Conservation (phyloP, 192 early-diverging fungal genomes). For the Rhizoclosmatium sp. region DNA sequence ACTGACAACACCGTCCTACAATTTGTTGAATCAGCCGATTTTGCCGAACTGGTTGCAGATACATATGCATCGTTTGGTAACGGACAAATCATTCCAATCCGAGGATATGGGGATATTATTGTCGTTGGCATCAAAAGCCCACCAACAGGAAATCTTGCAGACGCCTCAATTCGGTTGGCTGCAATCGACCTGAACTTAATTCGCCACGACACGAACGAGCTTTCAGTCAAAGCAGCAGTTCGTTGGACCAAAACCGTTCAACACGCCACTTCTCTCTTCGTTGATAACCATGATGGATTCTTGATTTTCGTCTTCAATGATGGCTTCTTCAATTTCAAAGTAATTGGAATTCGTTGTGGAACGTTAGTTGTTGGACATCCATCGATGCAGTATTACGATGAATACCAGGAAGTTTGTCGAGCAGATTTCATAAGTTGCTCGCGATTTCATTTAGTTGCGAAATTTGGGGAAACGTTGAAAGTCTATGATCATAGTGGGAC, state of each 20-base stretch:
- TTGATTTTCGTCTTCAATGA: background rate
- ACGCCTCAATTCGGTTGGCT: background rate
- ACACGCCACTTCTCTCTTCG: background rate
- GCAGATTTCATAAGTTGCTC: slow-evolving; percentile 12
- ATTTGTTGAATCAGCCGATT: slow-evolving; percentile 10
- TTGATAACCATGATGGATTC: slow-evolving; percentile 16
- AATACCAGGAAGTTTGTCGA: too few species aligned
- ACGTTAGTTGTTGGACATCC: background rate
- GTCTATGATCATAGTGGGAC: background rate
- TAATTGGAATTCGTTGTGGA: slow-evolving; percentile 8
- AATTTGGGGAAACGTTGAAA: background rate
- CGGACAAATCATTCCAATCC: slow-evolving; percentile 10
- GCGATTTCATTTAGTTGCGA: background rate
- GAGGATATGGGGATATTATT: slow-evolving; percentile 13
- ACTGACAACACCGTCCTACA: background rate
- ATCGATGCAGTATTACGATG: too few species aligned
- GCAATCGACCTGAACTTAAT: background rate
- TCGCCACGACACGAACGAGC: too few species aligned
- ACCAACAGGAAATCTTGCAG: background rate
- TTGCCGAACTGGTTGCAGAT: background rate
- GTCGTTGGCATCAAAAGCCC: background rate
- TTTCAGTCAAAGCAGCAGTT: background rate
- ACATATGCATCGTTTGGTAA: background rate
- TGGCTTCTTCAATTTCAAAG: background rate
- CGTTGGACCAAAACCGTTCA: slow-evolving; percentile 4